Percentiles rank a stretch among this genome's conserved stretches.
Evolutionary conservation across 2,329 filamentous ascomycete species (phyloP).

Genomic region (Ophiognomonia clavigignenti-juglandacearum): DNA sequence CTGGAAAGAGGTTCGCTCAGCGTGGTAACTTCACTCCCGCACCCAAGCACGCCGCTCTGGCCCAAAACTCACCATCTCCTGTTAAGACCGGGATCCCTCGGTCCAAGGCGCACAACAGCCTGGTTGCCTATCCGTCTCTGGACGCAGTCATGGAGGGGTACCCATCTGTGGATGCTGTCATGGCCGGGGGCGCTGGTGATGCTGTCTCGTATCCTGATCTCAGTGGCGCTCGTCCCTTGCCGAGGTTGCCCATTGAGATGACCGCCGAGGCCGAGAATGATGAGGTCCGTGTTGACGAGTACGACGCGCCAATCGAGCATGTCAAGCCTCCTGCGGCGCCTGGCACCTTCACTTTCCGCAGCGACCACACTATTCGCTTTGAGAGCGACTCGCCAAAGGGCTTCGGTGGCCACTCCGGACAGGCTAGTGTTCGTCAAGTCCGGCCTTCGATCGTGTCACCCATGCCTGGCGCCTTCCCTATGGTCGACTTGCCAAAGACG

Average conservation of each 20-base stretch:
- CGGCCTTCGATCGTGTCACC: conserved; percentile 43
- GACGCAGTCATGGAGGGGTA: conserved; percentile 28
- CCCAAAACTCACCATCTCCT: conserved; percentile 52
- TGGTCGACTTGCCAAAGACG: conserved; percentile 22
- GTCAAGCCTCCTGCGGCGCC: conserved; percentile 32
- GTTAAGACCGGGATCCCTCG: conserved; percentile 45
- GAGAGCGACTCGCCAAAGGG: conserved; percentile 40
- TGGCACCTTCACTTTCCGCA: conserved; percentile 61
- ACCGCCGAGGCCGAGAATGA: background rate
- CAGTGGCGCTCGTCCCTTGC: conserved; percentile 29
- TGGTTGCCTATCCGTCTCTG: conserved; percentile 28
- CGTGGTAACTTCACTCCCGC: conserved; percentile 76
- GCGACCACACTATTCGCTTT: conserved; percentile 60
- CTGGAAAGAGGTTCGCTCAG: conserved; percentile 63
- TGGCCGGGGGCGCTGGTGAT: conserved; percentile 23
- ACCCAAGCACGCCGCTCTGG: conserved; percentile 45
- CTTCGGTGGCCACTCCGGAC: conserved; percentile 55
- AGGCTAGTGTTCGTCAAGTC: conserved; percentile 57
- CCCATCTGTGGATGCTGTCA: conserved; percentile 27
- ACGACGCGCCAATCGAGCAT: background rate
- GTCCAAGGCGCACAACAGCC: conserved; percentile 32
- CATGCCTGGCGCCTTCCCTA: conserved; percentile 55
- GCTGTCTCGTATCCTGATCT: conserved; percentile 51
- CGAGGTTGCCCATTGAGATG: conserved; percentile 22
- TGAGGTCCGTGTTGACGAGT: no score